Evolutionary conservation across 495 filamentous ascomycete species (phyloP), one percentile per base, ranked within the genome.

Genomic region (Penicillium macrosclerotiorum): DNA sequence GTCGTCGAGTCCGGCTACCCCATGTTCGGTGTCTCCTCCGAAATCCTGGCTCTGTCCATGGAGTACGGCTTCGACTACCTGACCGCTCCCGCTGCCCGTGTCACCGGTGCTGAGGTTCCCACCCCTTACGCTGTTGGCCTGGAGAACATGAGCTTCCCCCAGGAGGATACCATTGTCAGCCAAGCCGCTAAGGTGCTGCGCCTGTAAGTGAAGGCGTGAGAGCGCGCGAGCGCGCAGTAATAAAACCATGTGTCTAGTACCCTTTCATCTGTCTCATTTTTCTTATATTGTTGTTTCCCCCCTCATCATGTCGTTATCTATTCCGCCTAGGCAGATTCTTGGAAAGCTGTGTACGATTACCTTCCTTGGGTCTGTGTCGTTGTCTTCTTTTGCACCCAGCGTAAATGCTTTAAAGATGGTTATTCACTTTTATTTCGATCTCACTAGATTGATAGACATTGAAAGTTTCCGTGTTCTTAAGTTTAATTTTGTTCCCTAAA

Each of bases 1-100:
- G 83, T 81, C 19, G 89, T 98, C 48, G 93, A 96, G 74, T 95
- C 89, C 33, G 93, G 94, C 47, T 98, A 90, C 81, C 93, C 93
- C 43, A 85, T 85, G 62, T 96, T 90, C 60, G 93, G 93, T 59
- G 89, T 98, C 50, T 77, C 82, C 39, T 82, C 90, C 42, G 93
- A 98, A 76, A 87, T 98, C 58, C 78, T 98, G 27, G 93, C 93
- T 35, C 75, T 95, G 30, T 85, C 88, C 44, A 94, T 94, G 88
- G 93, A 98, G 72, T 97, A 96, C 68, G 92, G 83, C 47, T 98
- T 97, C 68, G 93, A 97, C 75, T 96, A 94, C 76, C 81, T 98
- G 50, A 84, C 95, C 51, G 88, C 88, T 52, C 93, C 93, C 30
- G 93, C 90, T 47, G 85, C 92, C 65, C 82, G 92, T 68, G 82